Percentiles rank a stretch among this genome's conserved stretches.
Conservation (phyloP, 2,329 filamentous ascomycete genomes). For the Berkeleyomyces rouxiae region DNA sequence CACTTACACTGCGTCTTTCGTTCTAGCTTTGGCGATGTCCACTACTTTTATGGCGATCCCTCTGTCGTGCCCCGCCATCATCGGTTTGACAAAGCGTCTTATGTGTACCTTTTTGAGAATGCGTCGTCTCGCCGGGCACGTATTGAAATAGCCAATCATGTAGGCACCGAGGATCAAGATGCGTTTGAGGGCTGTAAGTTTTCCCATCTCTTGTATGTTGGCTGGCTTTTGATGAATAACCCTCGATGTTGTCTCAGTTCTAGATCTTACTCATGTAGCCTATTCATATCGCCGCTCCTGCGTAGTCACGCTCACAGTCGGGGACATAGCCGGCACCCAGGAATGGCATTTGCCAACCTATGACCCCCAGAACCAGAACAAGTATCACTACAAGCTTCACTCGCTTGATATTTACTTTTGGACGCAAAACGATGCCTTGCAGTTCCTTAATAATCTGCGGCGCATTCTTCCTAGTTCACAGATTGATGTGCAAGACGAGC, state of each 20-base stretch:
- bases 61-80: constrained; percentile 54
- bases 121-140: constrained; percentile 48
- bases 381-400: constrained; percentile 64
- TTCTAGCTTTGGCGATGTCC: constrained; percentile 56
- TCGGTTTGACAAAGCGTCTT: constrained; percentile 64
- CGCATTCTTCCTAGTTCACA: constrained; percentile 45
- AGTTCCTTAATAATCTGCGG: constrained; percentile 52
- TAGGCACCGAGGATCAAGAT: constrained; percentile 61
- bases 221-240: constrained; percentile 52
- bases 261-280: constrained; percentile 46
- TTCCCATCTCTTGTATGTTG: constrained; percentile 44
- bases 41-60: constrained; percentile 62
- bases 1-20: constrained; percentile 4
- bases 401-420: constrained; percentile 67
- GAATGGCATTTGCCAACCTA: constrained; percentile 63
- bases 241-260: constrained; percentile 47
- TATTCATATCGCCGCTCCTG: constrained; percentile 63
- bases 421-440: constrained; percentile 53
- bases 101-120: constrained; percentile 67
- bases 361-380: constrained; percentile 56
- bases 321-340: constrained; percentile 30
- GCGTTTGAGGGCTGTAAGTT: constrained; percentile 59
- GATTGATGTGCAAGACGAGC: constrained; percentile 49
- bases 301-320: constrained; percentile 49
- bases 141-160: constrained; percentile 59